phyloP scores from a whole-genome alignment of 805 yeast species.

The Candida cerambycidarum region DNA sequence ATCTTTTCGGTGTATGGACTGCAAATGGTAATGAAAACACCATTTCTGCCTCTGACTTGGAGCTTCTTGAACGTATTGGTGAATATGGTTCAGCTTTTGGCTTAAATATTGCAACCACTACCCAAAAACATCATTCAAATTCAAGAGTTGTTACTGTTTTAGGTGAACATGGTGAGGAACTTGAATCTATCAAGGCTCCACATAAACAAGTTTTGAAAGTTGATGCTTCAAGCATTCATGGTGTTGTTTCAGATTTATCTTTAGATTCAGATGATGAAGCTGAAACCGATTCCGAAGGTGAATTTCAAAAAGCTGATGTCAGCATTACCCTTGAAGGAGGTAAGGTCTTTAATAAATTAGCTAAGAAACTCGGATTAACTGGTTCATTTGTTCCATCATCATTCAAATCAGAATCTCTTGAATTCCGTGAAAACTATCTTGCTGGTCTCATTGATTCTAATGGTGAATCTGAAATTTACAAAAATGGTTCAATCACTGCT shows the following conservation, averaged over 20 bases:
- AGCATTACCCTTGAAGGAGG: not conserved
- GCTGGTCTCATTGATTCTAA: slow-evolving; percentile 46
- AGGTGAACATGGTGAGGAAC: slow-evolving; percentile 7
- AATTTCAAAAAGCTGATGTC: no score
- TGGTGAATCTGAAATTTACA: slow-evolving; percentile 19
- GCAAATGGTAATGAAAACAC: slow-evolving; percentile 32
- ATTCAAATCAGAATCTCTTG: slow-evolving; percentile 33
- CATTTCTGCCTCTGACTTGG: slow-evolving; percentile 26
- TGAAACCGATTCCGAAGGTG: not conserved
- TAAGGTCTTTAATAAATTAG: slow-evolving; percentile 10
- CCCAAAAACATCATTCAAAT: not conserved
- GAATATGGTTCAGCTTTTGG: slow-evolving; percentile 17
- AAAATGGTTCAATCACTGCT: no score
- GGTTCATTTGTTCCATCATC: slow-evolving; percentile 26
- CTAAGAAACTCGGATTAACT: slow-evolving; percentile 16
- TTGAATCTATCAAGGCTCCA: slow-evolving; percentile 4
- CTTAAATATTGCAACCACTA: slow-evolving; percentile 4
- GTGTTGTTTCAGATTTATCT: slow-evolving; percentile 6
- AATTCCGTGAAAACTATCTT: slow-evolving; percentile 43
- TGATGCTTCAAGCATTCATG: slow-evolving; percentile 8
- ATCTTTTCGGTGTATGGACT: slow-evolving; percentile 42
- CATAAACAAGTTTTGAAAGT: not conserved
- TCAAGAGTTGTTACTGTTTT: slow-evolving; percentile 6
- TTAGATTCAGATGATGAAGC: not conserved
- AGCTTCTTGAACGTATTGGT: slow-evolving; percentile 22